Percentiles rank a stretch among this genome's conserved stretches.
phyloP scores from a whole-genome alignment of 2,329 filamentous ascomycete genomes.

The Lachnellula arida region DNA sequence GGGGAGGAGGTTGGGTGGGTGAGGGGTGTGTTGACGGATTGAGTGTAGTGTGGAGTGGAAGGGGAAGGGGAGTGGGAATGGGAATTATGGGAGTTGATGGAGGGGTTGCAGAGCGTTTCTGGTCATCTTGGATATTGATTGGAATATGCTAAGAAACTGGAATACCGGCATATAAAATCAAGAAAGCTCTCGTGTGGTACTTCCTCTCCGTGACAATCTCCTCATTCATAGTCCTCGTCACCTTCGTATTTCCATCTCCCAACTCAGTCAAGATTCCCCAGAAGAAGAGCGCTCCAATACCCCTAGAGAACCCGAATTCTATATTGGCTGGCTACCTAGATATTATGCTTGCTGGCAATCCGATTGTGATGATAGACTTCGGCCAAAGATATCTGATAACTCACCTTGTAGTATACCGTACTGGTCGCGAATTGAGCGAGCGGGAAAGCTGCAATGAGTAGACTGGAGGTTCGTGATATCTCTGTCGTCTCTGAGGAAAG shows the following conservation, averaged over 20 bases:
- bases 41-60: neutral
- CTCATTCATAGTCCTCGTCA: too few species aligned
- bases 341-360: constrained; percentile 53
- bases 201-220: constrained; percentile 61
- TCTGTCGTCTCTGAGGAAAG: constrained; percentile 45
- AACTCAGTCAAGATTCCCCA: too few species aligned
- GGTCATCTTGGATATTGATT: neutral
- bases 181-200: too few species aligned
- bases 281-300: constrained; percentile 53
- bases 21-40: constrained; percentile 16
- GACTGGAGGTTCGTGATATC: constrained; percentile 79
- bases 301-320: constrained; percentile 65
- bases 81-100: neutral
- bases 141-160: too few species aligned
- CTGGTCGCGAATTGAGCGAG: too few species aligned
- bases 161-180: too few species aligned
- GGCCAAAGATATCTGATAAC: constrained; percentile 64
- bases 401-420: constrained; percentile 78
- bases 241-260: too few species aligned
- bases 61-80: neutral
- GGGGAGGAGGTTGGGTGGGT: constrained; percentile 13
- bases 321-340: constrained; percentile 44
- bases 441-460: too few species aligned
- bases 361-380: constrained; percentile 74
- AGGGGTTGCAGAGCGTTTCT: neutral